Conservation (phyloP, 345 rosid genomes). For the Viola odorata region DNA sequence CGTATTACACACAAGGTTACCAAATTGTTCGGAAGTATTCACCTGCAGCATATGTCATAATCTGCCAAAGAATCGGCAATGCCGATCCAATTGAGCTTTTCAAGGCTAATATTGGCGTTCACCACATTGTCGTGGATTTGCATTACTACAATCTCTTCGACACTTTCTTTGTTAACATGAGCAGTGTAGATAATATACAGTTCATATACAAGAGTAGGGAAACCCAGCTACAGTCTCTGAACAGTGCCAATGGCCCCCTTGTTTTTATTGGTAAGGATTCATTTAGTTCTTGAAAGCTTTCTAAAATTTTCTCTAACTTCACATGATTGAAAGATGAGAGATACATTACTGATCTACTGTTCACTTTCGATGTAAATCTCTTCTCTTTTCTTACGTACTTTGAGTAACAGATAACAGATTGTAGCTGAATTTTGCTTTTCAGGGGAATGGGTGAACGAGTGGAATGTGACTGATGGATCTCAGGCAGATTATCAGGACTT, state of each 20-base stretch:
- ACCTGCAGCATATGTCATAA: conserved; percentile 46
- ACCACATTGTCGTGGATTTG: conserved; percentile 59
- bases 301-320: not conserved
- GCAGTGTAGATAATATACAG: conserved; percentile 42
- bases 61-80: conserved; percentile 76
- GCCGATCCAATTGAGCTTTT: conserved; percentile 64
- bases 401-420: not conserved
- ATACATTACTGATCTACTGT: not conserved
- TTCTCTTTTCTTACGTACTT: not conserved
- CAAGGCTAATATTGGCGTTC: conserved; percentile 51
- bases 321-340: too few species aligned
- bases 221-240: conserved; percentile 48
- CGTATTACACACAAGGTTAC: conserved; percentile 61
- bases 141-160: conserved; percentile 77
- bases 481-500: conserved; percentile 56
- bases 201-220: conserved; percentile 49
- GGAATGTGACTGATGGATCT: conserved; percentile 51
- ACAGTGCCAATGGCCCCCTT: conserved; percentile 45
- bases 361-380: not conserved
- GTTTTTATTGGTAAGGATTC: conserved; percentile 47
- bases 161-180: conserved; percentile 47
- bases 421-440: conserved; percentile 5
- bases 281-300: not conserved
- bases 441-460: conserved; percentile 86
- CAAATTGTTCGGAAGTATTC: conserved; percentile 51